phyloP scores from a whole-genome alignment of 768 basidiomycete genomes.

The Suillus placidus region DNA sequence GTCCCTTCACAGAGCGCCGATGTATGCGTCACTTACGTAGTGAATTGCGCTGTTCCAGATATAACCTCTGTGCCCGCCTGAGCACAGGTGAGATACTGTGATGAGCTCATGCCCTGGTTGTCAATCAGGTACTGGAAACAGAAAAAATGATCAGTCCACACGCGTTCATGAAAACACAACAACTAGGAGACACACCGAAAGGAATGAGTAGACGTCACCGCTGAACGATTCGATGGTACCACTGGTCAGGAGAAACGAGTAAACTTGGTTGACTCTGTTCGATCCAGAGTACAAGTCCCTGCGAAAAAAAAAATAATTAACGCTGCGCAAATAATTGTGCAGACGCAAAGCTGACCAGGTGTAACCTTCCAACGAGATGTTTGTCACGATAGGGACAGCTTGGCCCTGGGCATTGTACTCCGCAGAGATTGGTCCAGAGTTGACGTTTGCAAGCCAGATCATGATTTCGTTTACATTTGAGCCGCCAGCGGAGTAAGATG shows the following conservation, averaged over 20 bases:
- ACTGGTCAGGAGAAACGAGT: conserved; percentile 46
- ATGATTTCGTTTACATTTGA: conserved; percentile 52
- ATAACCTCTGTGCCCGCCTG: conserved; percentile 69
- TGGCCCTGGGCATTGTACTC: conserved; percentile 48
- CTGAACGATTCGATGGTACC: conserved; percentile 49
- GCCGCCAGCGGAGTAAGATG: conserved; percentile 51
- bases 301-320: conserved; percentile 6
- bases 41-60: conserved; percentile 53
- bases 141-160: background rate
- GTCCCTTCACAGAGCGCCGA: background rate
- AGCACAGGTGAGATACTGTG: conserved; percentile 58
- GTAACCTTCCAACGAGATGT: conserved; percentile 49
- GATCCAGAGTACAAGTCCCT: conserved; percentile 59
- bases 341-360: conserved; percentile 43
- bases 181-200: conserved; percentile 39
- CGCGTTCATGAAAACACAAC: background rate
- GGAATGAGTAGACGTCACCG: conserved; percentile 55
- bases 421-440: conserved; percentile 59
- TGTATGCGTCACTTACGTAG: conserved; percentile 44
- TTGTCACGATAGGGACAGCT: conserved; percentile 45
- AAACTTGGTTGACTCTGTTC: conserved; percentile 57
- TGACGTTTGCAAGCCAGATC: conserved; percentile 66
- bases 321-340: background rate
- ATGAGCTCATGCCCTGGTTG: conserved; percentile 44
- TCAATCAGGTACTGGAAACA: conserved; percentile 50